phyloP scores from a whole-genome alignment of 371 early-diverging fungal genomes.

The Mortierella sp. region DNA sequence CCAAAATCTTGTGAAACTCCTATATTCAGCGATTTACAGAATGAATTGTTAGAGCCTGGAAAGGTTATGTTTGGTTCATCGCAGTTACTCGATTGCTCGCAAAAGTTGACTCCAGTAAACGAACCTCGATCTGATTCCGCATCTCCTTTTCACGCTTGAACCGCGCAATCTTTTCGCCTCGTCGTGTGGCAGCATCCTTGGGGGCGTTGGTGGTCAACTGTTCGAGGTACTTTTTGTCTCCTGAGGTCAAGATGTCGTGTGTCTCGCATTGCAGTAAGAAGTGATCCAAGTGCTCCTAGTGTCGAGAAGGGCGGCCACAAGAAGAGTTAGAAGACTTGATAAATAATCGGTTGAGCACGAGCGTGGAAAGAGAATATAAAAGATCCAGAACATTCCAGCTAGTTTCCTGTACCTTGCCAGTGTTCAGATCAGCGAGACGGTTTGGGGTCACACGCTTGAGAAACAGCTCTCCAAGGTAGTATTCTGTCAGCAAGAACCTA shows the following conservation, averaged over 20 bases:
- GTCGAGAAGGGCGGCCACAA: neutral
- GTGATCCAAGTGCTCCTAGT: constrained; percentile 61
- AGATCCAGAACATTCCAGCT: neutral
- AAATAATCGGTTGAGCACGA: neutral
- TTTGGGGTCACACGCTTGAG: constrained; percentile 67
- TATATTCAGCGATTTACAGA: neutral
- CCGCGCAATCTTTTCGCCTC: constrained; percentile 84
- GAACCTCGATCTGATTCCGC: constrained; percentile 67
- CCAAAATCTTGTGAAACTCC: constrained; percentile 59
- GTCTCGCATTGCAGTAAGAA: constrained; percentile 74
- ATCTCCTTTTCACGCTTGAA: constrained; percentile 82
- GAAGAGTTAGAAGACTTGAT: too few relatives aligned
- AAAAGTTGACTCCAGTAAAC: neutral
- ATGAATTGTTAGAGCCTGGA: neutral
- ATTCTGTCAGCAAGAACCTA: constrained; percentile 81
- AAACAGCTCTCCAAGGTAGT: constrained; percentile 82
- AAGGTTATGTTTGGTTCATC: neutral
- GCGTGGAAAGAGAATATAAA: neutral
- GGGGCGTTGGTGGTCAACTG: constrained; percentile 35
- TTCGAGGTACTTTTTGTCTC: constrained; percentile 66
- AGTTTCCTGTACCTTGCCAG: constrained; percentile 63
- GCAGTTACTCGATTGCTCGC: neutral
- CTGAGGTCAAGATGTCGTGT: constrained; percentile 68
- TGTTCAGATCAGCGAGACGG: constrained; percentile 63
- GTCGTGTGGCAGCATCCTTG: constrained; percentile 61